These are phyloP conservation scores for Arthroderma sp. DNA, from an alignment of 2,329 filamentous ascomycete species.

Conservation along the genomic window DNA sequence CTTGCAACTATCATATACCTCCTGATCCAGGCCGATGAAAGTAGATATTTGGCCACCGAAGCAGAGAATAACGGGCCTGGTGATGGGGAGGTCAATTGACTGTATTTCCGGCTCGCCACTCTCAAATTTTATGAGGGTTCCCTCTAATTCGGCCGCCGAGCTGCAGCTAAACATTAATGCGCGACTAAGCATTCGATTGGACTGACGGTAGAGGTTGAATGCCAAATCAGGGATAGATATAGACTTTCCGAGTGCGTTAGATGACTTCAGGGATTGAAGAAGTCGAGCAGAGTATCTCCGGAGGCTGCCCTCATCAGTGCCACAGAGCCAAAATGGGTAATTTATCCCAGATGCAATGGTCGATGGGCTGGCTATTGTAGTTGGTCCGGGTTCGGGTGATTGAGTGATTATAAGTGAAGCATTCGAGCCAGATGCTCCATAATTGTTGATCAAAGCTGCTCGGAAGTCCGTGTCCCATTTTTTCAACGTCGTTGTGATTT, in stretches of 20 bases:
- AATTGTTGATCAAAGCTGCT: slow-evolving; percentile 17
- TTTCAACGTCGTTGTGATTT: not conserved
- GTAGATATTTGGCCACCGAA: slow-evolving; percentile 31
- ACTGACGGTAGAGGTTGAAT: slow-evolving; percentile 12
- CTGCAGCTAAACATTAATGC: slow-evolving; percentile 6
- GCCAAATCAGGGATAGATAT: not conserved
- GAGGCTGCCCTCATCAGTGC: slow-evolving; percentile 4
- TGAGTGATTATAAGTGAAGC: slow-evolving; percentile 18
- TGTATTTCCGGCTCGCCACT: not conserved
- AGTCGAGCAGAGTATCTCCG: not conserved
- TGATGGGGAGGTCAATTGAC: slow-evolving; percentile 1
- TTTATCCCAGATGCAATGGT: not conserved
- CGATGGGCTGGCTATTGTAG: not conserved
- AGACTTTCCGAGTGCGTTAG: not conserved
- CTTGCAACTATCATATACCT: slow-evolving; percentile 20
- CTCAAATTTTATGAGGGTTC: not conserved
- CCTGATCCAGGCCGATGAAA: slow-evolving; percentile 19
- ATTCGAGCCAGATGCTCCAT: slow-evolving; percentile 22
- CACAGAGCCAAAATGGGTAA: slow-evolving; percentile 4
- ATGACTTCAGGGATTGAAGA: not conserved
- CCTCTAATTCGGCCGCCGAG: not conserved
- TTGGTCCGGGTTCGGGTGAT: not conserved
- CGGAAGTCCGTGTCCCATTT: not conserved
- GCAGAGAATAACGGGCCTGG: slow-evolving; percentile 22
- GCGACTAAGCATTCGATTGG: slow-evolving; percentile 13